These are phyloP conservation scores for Bombardia bombarda DNA, from an alignment of 495 filamentous ascomycete genomes.

Conservation along the genomic window DNA sequence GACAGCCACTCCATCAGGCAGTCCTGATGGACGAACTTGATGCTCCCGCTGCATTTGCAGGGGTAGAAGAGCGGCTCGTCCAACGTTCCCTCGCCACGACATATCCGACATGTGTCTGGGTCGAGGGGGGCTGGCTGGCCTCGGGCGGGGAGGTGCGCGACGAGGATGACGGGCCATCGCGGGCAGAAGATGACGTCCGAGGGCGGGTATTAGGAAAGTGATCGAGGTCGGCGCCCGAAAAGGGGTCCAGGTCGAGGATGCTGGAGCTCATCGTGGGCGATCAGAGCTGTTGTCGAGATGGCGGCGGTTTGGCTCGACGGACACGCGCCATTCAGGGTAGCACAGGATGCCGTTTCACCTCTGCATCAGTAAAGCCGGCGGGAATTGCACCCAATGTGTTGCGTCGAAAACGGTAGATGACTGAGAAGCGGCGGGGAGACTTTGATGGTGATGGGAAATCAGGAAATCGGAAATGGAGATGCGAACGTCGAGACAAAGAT, in stretches of 20 bases:
- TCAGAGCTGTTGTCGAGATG: background rate
- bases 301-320: conserved; percentile 2
- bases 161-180: background rate
- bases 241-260: conserved; percentile 7
- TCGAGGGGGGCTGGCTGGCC: conserved; percentile 33
- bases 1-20: conserved; percentile 97
- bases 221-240: conserved; percentile 10
- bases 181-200: conserved; percentile 3
- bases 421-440: too few relatives aligned
- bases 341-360: background rate
- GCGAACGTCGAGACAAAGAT: background rate
- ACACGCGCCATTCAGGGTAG: conserved; percentile 10
- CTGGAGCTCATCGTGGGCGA: conserved; percentile 10
- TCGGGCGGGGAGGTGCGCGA: conserved; percentile 7
- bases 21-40: conserved; percentile 95
- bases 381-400: background rate
- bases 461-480: background rate
- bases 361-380: background rate
- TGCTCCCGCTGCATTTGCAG: conserved; percentile 97
- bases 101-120: conserved; percentile 88
- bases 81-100: conserved; percentile 75
- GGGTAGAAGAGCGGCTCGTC: conserved; percentile 92
- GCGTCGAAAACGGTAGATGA: too few relatives aligned
- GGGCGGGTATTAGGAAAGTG: conserved; percentile 21
- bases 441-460: too few relatives aligned